phyloP scores from a whole-genome alignment of 2,329 filamentous ascomycete genomes.

The Aureobasidium sp. region DNA sequence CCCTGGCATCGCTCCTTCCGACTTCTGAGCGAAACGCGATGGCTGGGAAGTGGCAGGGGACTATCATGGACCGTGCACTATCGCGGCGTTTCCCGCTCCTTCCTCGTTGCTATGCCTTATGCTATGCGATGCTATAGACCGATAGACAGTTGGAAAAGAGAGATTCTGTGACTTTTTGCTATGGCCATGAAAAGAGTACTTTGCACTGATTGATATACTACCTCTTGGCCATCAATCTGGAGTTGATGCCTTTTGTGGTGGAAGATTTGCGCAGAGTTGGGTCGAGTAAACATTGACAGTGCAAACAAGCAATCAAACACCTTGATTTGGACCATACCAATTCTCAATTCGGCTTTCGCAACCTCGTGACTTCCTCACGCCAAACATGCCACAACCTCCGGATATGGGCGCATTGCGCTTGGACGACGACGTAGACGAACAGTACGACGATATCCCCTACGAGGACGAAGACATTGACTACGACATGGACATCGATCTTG shows the following conservation, averaged over 20 bases:
- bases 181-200: neutral
- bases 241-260: neutral
- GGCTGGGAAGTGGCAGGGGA: neutral
- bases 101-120: neutral
- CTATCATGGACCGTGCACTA: neutral
- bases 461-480: constrained; percentile 11
- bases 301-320: constrained; percentile 15
- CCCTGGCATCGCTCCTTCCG: neutral
- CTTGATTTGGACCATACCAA: neutral
- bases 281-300: constrained; percentile 5
- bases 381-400: constrained; percentile 25
- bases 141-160: neutral
- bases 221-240: too few species aligned
- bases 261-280: neutral
- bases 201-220: neutral
- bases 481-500: constrained; percentile 13
- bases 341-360: neutral
- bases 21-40: neutral
- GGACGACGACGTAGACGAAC: constrained; percentile 49
- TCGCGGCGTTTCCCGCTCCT: neutral
- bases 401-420: constrained; percentile 36
- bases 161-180: too few species aligned
- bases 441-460: constrained; percentile 36
- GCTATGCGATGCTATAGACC: neutral
- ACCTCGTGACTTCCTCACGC: neutral